phyloP scores from a whole-genome alignment of 148 eudicot genomes.

The Rhododendron molle region DNA sequence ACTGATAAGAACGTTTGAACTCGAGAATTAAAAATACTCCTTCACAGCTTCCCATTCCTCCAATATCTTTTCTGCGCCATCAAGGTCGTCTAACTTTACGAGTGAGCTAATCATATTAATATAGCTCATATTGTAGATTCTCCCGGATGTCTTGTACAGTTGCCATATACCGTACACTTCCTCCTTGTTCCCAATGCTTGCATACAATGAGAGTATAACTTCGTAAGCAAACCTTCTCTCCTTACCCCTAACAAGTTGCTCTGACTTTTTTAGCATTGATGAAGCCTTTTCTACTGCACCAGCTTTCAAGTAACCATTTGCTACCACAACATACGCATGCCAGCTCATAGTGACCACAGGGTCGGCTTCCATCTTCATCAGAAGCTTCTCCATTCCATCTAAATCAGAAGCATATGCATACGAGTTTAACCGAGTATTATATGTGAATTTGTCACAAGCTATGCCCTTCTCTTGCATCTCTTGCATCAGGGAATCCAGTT shows the following conservation, averaged over 20 bases:
- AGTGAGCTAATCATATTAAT: conserved; percentile 27
- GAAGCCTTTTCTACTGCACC: conserved; percentile 28
- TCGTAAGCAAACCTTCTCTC: conserved; percentile 7
- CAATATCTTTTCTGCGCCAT: conserved; percentile 30
- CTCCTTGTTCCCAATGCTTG: conserved; percentile 21
- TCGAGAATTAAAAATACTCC: conserved; percentile 18
- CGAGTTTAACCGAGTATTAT: conserved; percentile 17
- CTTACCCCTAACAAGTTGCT: conserved; percentile 11
- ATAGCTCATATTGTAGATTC: conserved; percentile 21
- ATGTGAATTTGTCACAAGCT: conserved; percentile 17
- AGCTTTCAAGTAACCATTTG: conserved; percentile 35
- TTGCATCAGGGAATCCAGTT: conserved; percentile 24
- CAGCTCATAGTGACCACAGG: conserved; percentile 14
- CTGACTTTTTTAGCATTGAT: conserved; percentile 24
- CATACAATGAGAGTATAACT: conserved; percentile 21
- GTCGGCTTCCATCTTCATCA: conserved; percentile 32
- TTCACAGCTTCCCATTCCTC: conserved; percentile 30
- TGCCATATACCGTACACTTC: conserved; percentile 39
- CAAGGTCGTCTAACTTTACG: conserved; percentile 33
- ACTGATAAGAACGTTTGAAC: conserved; percentile 26
- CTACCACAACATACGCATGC: conserved; percentile 21
- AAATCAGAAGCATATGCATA: conserved; percentile 25
- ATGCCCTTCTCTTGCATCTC: conserved; percentile 42
- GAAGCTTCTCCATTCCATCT: conserved; percentile 29
- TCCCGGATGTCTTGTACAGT: conserved; percentile 17